Conservation (phyloP, 768 basidiomycete genomes). For the Rhodotorula babjevae region DNA sequence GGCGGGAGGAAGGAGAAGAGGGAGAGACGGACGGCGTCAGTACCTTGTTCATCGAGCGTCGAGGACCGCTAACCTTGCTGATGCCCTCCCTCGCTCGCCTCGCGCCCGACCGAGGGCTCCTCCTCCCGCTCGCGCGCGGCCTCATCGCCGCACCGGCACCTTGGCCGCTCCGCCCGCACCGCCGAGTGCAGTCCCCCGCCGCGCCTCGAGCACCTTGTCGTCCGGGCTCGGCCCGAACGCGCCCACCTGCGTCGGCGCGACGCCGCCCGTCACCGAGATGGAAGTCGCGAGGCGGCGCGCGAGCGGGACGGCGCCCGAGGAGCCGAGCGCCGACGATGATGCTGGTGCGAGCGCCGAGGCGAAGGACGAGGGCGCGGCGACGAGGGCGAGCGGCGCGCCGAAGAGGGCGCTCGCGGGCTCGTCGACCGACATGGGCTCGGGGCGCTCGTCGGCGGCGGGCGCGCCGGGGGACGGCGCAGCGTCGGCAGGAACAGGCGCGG, state of each 20-base stretch:
- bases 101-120: neutral
- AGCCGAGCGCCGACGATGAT: neutral
- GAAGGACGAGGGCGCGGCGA: conserved; percentile 1
- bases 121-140: neutral
- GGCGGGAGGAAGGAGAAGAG: conserved; percentile 34
- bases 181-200: conserved; percentile 59
- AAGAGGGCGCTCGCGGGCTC: neutral
- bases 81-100: neutral
- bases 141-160: neutral
- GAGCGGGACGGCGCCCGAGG: neutral
- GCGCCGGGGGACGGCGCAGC: no score
- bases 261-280: conserved; percentile 48
- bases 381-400: neutral
- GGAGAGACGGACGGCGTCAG: conserved; percentile 1
- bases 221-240: conserved; percentile 83
- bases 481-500: conserved; percentile 3
- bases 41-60: neutral
- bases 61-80: conserved; percentile 31
- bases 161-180: neutral
- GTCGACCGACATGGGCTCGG: neutral
- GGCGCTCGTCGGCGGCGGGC: neutral
- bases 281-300: conserved; percentile 41
- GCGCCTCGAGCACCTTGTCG: conserved; percentile 74
- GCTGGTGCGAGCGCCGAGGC: conserved; percentile 29
- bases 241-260: conserved; percentile 44